These are phyloP conservation scores for Scheffersomyces coipomensis DNA, from an alignment of 805 yeast genomes.

Conservation along the genomic window DNA sequence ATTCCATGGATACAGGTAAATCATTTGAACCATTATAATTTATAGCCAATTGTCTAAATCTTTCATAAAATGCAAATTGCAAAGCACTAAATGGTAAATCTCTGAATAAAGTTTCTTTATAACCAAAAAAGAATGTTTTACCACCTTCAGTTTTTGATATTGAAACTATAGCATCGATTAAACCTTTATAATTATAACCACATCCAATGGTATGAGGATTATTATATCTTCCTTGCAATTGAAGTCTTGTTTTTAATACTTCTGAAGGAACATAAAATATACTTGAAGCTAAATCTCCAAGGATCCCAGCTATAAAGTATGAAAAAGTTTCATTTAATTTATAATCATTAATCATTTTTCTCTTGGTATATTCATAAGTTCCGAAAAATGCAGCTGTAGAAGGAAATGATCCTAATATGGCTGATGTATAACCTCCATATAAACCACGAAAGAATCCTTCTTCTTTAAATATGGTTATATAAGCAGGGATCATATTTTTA, in stretches of 20 bases:
- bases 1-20: conserved; percentile 59
- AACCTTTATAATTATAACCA: conserved; percentile 84
- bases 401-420: conserved; percentile 89
- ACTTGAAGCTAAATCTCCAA: conserved; percentile 92
- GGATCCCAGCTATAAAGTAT: conserved; percentile 79
- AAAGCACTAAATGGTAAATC: conserved; percentile 95
- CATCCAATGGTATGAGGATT: conserved; percentile 68
- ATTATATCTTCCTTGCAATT: conserved; percentile 85
- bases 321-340: conserved; percentile 74
- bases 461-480: conserved; percentile 67
- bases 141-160: conserved; percentile 71
- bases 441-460: conserved; percentile 86
- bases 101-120: conserved; percentile 87
- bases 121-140: conserved; percentile 79
- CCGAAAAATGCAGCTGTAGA: conserved; percentile 93
- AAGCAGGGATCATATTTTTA: conserved; percentile 73
- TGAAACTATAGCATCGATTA: conserved; percentile 65
- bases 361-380: conserved; percentile 80
- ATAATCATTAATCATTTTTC: conserved; percentile 62
- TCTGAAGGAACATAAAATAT: conserved; percentile 93
- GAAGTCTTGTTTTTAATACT: conserved; percentile 88
- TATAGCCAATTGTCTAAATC: conserved; percentile 64
- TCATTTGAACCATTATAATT: conserved; percentile 34
- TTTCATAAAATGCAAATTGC: conserved; percentile 94
- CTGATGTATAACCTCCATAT: conserved; percentile 91